A percentile compares a stretch with the other conserved stretches of the same genome.
Evolutionary conservation across 352 stramenopile genomes (phyloP).

Genomic region (Phytopythium litorale): DNA sequence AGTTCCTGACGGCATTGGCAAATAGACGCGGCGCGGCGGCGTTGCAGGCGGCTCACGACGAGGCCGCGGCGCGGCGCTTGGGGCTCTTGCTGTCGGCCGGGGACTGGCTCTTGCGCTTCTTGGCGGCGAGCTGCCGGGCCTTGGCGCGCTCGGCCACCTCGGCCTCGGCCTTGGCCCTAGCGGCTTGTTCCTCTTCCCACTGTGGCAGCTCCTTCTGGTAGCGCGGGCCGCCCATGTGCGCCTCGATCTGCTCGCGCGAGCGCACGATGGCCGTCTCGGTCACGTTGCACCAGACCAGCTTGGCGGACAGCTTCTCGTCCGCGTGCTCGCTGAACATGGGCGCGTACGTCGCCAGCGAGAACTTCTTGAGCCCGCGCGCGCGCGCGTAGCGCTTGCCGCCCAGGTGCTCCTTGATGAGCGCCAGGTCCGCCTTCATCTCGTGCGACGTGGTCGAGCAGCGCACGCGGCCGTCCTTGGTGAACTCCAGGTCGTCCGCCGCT

Average conservation of each 20-base stretch:
- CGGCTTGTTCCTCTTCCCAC: constrained; percentile 47
- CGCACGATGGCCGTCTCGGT: constrained; percentile 53
- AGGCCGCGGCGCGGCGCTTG: neutral
- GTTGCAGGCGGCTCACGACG: neutral
- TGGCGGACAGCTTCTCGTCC: constrained; percentile 41
- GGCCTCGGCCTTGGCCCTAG: constrained; percentile 29
- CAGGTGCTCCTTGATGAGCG: constrained; percentile 48
- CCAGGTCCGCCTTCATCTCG: constrained; percentile 59
- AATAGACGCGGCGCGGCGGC: constrained; percentile 1
- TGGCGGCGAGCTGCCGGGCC: constrained; percentile 20
- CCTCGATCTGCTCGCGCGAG: constrained; percentile 42
- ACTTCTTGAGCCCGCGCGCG: constrained; percentile 26
- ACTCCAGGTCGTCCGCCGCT: constrained; percentile 33
- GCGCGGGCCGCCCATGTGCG: constrained; percentile 41
- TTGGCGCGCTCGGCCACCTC: constrained; percentile 20
- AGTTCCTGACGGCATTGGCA: constrained; percentile 5
- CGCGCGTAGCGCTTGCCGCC: constrained; percentile 58
- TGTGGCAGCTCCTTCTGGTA: constrained; percentile 55
- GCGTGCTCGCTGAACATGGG: constrained; percentile 65
- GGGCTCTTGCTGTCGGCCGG: neutral
- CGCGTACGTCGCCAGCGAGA: constrained; percentile 50
- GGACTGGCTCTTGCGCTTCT: constrained; percentile 26
- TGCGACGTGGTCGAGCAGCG: constrained; percentile 59
- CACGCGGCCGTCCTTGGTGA: constrained; percentile 41
- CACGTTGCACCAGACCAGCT: constrained; percentile 61